Base-by-base conservation (phyloP, 2,329 filamentous ascomycete genomes). In the Gremmenia infestans region DNA sequence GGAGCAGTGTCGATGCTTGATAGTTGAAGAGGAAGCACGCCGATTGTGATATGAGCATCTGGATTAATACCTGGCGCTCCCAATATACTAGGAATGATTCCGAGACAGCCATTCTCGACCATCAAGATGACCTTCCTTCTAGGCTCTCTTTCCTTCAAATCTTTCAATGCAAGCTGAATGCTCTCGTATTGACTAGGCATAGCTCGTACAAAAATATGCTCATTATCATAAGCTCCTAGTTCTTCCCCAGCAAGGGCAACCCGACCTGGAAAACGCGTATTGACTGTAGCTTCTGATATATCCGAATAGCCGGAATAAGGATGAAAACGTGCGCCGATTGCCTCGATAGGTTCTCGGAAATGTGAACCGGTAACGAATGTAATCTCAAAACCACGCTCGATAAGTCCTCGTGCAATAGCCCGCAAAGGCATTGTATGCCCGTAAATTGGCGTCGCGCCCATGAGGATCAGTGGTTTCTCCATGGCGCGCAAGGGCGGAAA, bases 41-140 rank as follows among this genome's bases (percentile, higher is more conserved):
- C 70, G 35, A 78, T 65, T n/a, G 69, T 72, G 56, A 80, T 66
- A 12, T 67, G 65, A 67, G 73, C 17, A 68, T 68, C 14, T 49
- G 67, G 53, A 57, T 59, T 58, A 66, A 78, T 19, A 67, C 76
- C 62, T 60, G 67, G 14, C 66, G 75, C 53, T 72, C 74, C 73
- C 42, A 70, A 63, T 4, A 64, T 57, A 48, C 74, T 68, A 0
- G 76, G 72, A 1, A 70, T 59, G 11, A 68, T 59, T 0, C 73
- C 76, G 49, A 71, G 65, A 50, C 69, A 72, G 4, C 69, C 61
- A 2, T 67, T 65, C 59, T 80, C 77, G 25, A 68, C 69, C 17
- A 80, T 52, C 8, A 77, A 60, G 32, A 80, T 57, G 37, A 79
- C 67, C 25, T 74, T 65, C 5, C 72, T 68, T 4, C 54, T 53